A percentile compares a stretch with the other conserved stretches of the same genome.
Evolutionary conservation across 345 rosid genomes (phyloP).

Genomic region (Bruguiera sexangula): DNA sequence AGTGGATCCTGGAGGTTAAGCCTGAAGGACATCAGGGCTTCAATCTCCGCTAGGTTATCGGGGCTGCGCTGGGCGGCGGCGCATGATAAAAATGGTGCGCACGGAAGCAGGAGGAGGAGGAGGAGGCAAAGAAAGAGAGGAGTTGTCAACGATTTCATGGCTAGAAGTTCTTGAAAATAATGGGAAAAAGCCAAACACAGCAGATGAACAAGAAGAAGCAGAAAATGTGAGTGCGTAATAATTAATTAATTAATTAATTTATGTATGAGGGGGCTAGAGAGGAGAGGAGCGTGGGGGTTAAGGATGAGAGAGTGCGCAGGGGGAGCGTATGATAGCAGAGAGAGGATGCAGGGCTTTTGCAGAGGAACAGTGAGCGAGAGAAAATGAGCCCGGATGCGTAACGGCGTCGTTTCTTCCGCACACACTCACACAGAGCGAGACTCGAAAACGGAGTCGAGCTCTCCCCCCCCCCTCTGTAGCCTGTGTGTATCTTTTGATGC

Average conservation of each 20-base stretch:
- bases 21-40: slow-evolving; percentile 68
- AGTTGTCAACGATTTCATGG: too few relatives aligned
- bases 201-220: neutral
- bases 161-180: neutral
- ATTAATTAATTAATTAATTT: neutral
- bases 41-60: slow-evolving; percentile 51
- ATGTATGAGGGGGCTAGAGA: neutral
- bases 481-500: too few relatives aligned
- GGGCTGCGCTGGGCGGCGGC: slow-evolving; percentile 25
- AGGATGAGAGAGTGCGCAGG: neutral
- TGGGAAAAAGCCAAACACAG: neutral
- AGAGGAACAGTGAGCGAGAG: neutral
- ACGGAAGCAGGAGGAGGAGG: slow-evolving; percentile 13
- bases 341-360: neutral
- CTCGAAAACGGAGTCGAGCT: too few relatives aligned
- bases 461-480: too few relatives aligned
- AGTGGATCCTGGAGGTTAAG: slow-evolving; percentile 69
- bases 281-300: neutral
- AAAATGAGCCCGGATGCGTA: neutral
- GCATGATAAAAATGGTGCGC: slow-evolving; percentile 17
- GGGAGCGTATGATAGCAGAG: slow-evolving; percentile 6
- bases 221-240: neutral
- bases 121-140: neutral
- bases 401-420: neutral
- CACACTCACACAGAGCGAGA: too few relatives aligned